Evolutionary conservation across 257 asterid genomes (phyloP).

Genomic region (Echium plantagineum): DNA sequence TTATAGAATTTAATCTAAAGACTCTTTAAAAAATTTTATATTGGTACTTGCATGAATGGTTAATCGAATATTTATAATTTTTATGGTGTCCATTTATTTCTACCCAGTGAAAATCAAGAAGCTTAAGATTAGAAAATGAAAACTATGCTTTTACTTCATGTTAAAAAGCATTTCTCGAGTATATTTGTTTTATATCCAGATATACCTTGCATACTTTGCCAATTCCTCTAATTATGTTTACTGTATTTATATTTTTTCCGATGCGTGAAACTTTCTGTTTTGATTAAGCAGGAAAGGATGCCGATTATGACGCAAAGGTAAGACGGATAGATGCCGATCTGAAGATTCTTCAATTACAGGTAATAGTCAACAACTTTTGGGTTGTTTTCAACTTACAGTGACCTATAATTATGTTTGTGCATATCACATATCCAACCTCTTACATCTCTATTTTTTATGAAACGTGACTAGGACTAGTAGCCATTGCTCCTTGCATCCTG

Average conservation of each 20-base stretch:
- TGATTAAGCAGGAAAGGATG: slow-evolving; percentile 41
- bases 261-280: not conserved
- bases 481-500: no score
- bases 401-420: not conserved
- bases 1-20: no score
- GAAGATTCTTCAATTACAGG: slow-evolving; percentile 72
- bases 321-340: slow-evolving; percentile 91
- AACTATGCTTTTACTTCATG: no score
- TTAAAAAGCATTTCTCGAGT: not conserved
- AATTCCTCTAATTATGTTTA: not conserved
- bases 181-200: not conserved
- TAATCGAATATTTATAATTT: no score
- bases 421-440: not conserved
- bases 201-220: not conserved
- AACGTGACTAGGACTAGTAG: no score
- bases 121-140: no score
- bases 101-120: no score
- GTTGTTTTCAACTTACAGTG: not conserved
- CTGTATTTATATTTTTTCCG: not conserved
- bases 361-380: slow-evolving; percentile 8
- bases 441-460: not conserved
- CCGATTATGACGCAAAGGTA: slow-evolving; percentile 41
- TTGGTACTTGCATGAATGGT: no score
- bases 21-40: no score
- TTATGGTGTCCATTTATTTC: no score